These are phyloP conservation scores for Jasminum sambac DNA, from an alignment of 257 asterid genomes.

Conservation along the genomic window DNA sequence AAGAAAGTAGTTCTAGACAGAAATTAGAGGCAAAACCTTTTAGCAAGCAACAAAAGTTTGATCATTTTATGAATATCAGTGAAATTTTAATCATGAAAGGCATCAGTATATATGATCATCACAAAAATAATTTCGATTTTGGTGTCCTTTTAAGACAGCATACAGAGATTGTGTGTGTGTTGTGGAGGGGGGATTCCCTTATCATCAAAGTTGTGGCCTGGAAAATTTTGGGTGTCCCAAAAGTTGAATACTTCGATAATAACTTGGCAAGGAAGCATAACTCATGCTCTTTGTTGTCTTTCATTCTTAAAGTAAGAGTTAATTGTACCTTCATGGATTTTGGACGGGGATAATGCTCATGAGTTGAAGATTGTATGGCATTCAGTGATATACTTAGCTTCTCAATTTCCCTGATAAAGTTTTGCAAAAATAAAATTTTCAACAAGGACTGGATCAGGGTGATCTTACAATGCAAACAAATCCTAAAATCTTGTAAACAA, in stretches of 20 bases:
- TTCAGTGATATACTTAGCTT: conserved; percentile 44
- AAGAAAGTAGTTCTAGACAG: conserved; percentile 10
- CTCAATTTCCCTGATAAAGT: conserved; percentile 61
- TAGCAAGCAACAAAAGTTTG: background rate
- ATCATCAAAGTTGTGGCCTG: background rate
- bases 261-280: background rate
- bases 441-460: conserved; percentile 12
- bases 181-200: background rate
- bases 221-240: background rate
- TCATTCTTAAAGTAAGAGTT: background rate
- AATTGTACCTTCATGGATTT: conserved; percentile 67
- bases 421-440: conserved; percentile 20
- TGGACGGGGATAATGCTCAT: conserved; percentile 43
- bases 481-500: conserved; percentile 16
- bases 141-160: background rate
- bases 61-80: background rate
- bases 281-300: background rate
- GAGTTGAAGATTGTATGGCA: conserved; percentile 30
- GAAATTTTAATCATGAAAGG: background rate
- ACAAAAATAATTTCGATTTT: background rate
- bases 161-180: background rate
- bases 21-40: background rate
- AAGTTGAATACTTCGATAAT: background rate
- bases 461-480: conserved; percentile 10
- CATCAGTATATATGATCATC: conserved; percentile 9